Conservation (phyloP, 495 filamentous ascomycete species). For the Aspergillus sclerotiicarbonarius region DNA sequence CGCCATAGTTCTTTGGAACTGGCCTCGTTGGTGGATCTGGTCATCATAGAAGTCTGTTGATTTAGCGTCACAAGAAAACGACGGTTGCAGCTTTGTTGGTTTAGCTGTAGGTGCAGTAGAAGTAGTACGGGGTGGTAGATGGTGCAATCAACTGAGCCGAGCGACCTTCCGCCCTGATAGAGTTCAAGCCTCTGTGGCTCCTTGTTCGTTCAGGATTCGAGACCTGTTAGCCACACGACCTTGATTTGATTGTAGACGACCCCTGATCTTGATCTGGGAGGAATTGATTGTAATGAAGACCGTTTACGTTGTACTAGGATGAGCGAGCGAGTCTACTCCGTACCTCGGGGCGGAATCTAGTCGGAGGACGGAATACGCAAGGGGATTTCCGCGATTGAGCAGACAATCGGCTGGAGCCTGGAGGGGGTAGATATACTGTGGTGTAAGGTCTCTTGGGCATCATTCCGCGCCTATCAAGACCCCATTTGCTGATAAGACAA, state of each 20-base stretch:
- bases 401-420: background rate
- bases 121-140: background rate
- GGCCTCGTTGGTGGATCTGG: constrained; percentile 28
- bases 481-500: too few species aligned
- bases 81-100: background rate
- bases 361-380: background rate
- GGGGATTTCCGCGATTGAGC: background rate
- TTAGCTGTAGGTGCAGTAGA: background rate
- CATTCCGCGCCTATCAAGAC: background rate
- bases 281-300: background rate
- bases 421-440: background rate
- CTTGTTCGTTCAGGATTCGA: background rate
- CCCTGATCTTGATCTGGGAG: background rate
- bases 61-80: background rate
- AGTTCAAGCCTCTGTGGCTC: background rate
- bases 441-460: background rate
- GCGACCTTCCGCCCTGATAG: background rate
- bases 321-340: background rate
- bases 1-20: constrained; percentile 61
- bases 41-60: constrained; percentile 15
- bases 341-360: background rate
- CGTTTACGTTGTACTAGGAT: background rate
- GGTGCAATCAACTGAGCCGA: background rate
- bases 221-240: background rate
- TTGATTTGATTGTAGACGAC: background rate